A percentile compares a stretch with the other conserved stretches of the same genome.
These are phyloP conservation scores for Candida khao-thaluensis DNA, from an alignment of 805 yeast species.

Conservation along the genomic window DNA sequence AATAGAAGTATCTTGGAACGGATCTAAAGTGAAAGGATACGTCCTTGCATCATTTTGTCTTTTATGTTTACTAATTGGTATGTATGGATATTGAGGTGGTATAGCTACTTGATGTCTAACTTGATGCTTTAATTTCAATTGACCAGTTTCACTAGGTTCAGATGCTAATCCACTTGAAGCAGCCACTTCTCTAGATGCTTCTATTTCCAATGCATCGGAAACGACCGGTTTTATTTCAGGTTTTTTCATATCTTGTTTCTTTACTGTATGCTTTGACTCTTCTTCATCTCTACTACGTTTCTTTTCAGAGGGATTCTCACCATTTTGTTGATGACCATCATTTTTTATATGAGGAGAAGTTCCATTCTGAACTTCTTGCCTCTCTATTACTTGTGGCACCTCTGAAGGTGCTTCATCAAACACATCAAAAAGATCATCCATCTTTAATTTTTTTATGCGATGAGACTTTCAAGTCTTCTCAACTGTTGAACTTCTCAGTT, in stretches of 20 bases:
- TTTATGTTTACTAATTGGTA: constrained; percentile 85
- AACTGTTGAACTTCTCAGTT: too few relatives aligned
- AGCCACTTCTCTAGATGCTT: constrained; percentile 85
- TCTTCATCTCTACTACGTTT: constrained; percentile 16
- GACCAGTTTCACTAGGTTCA: constrained; percentile 24
- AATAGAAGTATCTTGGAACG: constrained; percentile 95
- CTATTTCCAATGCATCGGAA: constrained; percentile 83
- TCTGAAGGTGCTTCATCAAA: constrained; percentile 54
- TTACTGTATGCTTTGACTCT: constrained; percentile 9
- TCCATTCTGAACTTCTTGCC: constrained; percentile 4
- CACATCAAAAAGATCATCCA: constrained; percentile 59
- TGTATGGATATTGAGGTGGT: constrained; percentile 87
- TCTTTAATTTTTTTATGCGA: constrained; percentile 6
- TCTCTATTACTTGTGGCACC: constrained; percentile 23
- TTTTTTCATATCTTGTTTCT: constrained; percentile 23
- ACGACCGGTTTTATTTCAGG: constrained; percentile 67
- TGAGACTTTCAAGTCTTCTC: constrained; percentile 2
- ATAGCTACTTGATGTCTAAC: constrained; percentile 97
- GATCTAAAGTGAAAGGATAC: constrained; percentile 91
- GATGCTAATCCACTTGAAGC: constrained; percentile 64
- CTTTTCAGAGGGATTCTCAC: too few relatives aligned
- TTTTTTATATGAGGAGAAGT: too few relatives aligned
- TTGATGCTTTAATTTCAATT: constrained; percentile 79
- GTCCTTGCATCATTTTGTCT: constrained; percentile 77
- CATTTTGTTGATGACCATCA: constrained; percentile 11